phyloP scores from a whole-genome alignment of 2,329 filamentous ascomycete genomes.

The Pestalotiopsis sp. region DNA sequence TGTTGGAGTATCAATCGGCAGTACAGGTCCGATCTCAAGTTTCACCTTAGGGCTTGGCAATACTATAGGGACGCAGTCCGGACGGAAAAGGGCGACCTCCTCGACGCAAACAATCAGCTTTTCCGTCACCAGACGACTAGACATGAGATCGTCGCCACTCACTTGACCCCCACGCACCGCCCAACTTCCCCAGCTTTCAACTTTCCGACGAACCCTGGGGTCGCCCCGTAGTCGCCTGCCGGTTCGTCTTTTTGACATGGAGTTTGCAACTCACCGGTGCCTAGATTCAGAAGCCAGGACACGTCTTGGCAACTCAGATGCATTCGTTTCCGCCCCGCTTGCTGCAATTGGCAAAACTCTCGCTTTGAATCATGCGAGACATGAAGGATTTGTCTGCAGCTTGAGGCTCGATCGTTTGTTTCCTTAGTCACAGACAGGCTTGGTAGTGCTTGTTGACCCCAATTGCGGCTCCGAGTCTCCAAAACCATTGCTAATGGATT shows the following conservation, averaged over 20 bases:
- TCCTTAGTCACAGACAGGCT: background rate
- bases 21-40: background rate
- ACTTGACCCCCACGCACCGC: background rate
- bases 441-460: background rate
- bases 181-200: conserved; percentile 1
- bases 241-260: conserved; percentile 7
- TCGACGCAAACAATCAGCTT: background rate
- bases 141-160: background rate
- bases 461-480: background rate
- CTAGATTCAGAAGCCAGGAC: background rate
- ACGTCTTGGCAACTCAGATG: background rate
- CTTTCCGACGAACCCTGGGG: background rate
- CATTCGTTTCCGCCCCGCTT: background rate
- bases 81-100: background rate
- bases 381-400: background rate
- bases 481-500: background rate
- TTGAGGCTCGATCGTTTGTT: background rate
- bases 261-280: background rate
- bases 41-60: background rate
- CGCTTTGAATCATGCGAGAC: background rate
- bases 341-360: conserved; percentile 1
- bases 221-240: background rate
- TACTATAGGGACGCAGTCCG: background rate
- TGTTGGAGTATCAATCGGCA: background rate
- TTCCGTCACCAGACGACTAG: background rate